Evolutionary conservation across 345 rosid species (phyloP), one percentile per base, ranked within the genome.

Genomic region (Clarkia xantiana): DNA sequence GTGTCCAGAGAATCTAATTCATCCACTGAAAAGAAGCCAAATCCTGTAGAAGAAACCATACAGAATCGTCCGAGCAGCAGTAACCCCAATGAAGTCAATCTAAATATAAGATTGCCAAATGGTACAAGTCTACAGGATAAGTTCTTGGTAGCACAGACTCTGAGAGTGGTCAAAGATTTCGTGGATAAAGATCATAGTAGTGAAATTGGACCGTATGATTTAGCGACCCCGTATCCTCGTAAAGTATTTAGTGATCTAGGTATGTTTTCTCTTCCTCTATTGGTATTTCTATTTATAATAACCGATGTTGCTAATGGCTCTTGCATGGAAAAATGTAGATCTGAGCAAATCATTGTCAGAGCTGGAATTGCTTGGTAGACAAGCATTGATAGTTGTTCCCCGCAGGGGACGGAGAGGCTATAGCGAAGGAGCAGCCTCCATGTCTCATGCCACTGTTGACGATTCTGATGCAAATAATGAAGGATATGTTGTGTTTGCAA

Each of bases 221-320:
- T 89, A 56, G 95, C 90, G 3, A 56, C 78, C 64, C 97, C 95
- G 47, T 85, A 89, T 72, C 95, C 97, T 16, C 84, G 88, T 62
- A 85, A 72, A 71, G 72, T 80, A 17, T 89, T 82, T 62, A 66
- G 55, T 58, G 80, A 77, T 76, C 78, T 80, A 80, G 95, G 94
- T 85, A 78, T 41, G 71, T 13, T 60, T 48, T 17, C 5, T 14
- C 18, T 16, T 34, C 15, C 45, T 44, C 10, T 23, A 42, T 11
- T 44, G 12, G 15, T 44, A 12, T 20, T 15, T 12, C 12, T 42
- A 8, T 13, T 17, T 42, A 29, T 29, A 7, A 29, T 29, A 10
- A 18, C 7, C n/a, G 18, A 15, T 53, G 15, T 17, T 5, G 13
- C 15, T 53, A 18, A 19, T 11, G 12, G 14, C 14, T 47, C 20